Conservation (phyloP, 129 eudicot genomes). For the Chrysanthemum makinoi region DNA sequence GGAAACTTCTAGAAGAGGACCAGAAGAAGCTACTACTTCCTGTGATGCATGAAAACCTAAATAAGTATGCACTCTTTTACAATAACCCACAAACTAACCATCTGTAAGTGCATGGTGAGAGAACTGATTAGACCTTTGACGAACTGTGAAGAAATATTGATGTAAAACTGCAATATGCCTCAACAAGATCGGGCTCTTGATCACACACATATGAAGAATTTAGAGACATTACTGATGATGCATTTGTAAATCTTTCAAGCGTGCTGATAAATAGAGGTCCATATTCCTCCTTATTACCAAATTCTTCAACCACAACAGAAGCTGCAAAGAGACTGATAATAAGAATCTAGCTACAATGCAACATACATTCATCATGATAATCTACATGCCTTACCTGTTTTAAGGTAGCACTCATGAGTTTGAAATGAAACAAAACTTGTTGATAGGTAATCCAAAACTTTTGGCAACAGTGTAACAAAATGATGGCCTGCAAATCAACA, state of each 20-base stretch:
- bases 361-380: constrained; percentile 19
- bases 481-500: constrained; percentile 64
- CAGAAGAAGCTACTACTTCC: constrained; percentile 80
- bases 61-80: constrained; percentile 1
- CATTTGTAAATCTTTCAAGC: constrained; percentile 77
- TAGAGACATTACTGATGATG: constrained; percentile 81
- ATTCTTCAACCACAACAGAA: constrained; percentile 74
- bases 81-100: constrained; percentile 16
- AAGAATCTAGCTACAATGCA: constrained; percentile 4
- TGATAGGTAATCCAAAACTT: constrained; percentile 72
- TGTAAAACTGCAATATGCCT: constrained; percentile 81
- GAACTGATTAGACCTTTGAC: constrained; percentile 47
- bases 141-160: constrained; percentile 63
- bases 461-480: constrained; percentile 62
- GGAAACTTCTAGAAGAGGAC: constrained; percentile 74
- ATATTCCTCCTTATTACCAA: constrained; percentile 76
- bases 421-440: constrained; percentile 63
- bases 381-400: constrained; percentile 60
- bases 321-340: constrained; percentile 48
- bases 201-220: constrained; percentile 95
- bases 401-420: constrained; percentile 88
- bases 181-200: constrained; percentile 96
- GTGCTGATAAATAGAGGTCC: constrained; percentile 75
- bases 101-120: constrained; percentile 4
- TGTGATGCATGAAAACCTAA: constrained; percentile 39